Conservation (phyloP, 1,139 yeast species). For the Taphrina pruni region DNA sequence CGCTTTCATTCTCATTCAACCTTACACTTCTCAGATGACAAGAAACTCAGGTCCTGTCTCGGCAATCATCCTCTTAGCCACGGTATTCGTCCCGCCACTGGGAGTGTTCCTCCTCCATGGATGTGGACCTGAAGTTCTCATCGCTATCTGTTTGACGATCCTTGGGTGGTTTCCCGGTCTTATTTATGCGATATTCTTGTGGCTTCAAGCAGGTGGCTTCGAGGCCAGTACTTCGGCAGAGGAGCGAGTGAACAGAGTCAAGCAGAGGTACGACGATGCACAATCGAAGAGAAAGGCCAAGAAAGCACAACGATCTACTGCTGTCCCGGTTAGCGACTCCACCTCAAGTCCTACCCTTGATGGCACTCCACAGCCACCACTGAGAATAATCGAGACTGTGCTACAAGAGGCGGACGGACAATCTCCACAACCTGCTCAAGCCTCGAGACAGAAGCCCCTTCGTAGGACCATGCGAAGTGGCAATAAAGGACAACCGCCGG, state of each 20-base stretch:
- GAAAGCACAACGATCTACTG: conserved; percentile 1
- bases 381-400: conserved; percentile 11
- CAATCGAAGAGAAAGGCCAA: conserved; percentile 1
- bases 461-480: conserved; percentile 1
- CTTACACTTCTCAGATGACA: background rate
- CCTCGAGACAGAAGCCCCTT: background rate
- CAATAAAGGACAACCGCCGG: background rate
- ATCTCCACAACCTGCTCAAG: background rate
- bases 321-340: background rate
- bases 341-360: too few relatives aligned
- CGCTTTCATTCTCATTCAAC: background rate
- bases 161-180: conserved; percentile 46
- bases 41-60: conserved; percentile 8
- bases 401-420: background rate
- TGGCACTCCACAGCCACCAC: background rate
- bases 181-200: conserved; percentile 42
- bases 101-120: conserved; percentile 46
- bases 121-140: conserved; percentile 46
- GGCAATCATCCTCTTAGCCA: conserved; percentile 26
- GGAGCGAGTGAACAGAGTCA: conserved; percentile 13
- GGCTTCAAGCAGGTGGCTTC: conserved; percentile 25
- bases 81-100: conserved; percentile 44
- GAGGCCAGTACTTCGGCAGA: conserved; percentile 9
- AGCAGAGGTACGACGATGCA: conserved; percentile 6
- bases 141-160: conserved; percentile 44